Evolutionary conservation across 768 basidiomycete genomes (phyloP).

Genomic region (Galerina sulciceps): DNA sequence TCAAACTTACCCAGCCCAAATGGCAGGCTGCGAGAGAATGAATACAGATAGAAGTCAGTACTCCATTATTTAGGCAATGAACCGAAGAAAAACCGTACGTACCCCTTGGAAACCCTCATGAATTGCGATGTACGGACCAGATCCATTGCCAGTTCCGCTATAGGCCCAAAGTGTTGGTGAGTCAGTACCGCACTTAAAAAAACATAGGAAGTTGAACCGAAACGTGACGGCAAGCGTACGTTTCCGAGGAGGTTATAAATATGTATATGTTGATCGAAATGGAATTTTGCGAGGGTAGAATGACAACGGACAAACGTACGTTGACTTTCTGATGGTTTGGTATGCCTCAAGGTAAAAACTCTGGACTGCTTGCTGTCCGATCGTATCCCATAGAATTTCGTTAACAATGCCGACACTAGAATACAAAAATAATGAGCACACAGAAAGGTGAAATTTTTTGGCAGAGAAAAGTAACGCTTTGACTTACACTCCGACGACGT

Average conservation of each 20-base stretch:
- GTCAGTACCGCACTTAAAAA: no score
- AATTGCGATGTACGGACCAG: constrained; percentile 56
- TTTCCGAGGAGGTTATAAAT: no score
- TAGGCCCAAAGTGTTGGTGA: constrained; percentile 27
- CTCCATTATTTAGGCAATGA: background rate
- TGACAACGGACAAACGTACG: constrained; percentile 30
- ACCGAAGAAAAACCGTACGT: constrained; percentile 32
- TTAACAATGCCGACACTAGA: constrained; percentile 62
- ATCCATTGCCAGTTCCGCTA: constrained; percentile 63
- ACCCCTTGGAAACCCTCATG: constrained; percentile 73
- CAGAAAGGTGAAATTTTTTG: background rate
- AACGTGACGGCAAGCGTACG: no score
- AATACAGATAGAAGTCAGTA: constrained; percentile 1
- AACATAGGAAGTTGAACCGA: no score
- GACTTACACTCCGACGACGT: constrained; percentile 69
- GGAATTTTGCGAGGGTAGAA: background rate
- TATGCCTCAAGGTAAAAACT: constrained; percentile 52
- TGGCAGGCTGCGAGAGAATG: constrained; percentile 34
- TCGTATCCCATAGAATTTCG: constrained; percentile 61
- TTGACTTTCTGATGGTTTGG: constrained; percentile 45
- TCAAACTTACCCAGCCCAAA: constrained; percentile 46
- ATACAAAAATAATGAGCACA: constrained; percentile 12
- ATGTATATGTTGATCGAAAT: background rate
- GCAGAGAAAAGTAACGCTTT: background rate
- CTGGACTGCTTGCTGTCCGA: constrained; percentile 51